These are phyloP conservation scores for Mortierella sp. DNA, from an alignment of 371 early-diverging fungal genomes.

Conservation along the genomic window DNA sequence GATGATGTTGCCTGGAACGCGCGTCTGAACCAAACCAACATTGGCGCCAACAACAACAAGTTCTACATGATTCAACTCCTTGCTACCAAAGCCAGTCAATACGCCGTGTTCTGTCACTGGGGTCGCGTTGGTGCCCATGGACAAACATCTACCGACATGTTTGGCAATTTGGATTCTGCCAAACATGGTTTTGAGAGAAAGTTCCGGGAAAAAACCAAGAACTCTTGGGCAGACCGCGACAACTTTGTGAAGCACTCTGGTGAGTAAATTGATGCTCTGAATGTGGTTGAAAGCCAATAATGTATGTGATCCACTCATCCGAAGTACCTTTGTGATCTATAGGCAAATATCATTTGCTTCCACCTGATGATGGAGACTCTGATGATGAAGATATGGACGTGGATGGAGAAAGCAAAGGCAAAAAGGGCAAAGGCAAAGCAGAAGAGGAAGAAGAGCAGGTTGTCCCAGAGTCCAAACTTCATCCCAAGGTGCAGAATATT, in stretches of 20 bases:
- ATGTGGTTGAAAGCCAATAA: too few relatives aligned
- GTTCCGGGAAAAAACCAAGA: slow-evolving; percentile 67
- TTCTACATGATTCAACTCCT: slow-evolving; percentile 72
- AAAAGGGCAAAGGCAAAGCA: slow-evolving; percentile 18
- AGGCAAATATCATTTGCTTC: slow-evolving; percentile 55
- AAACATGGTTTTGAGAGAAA: slow-evolving; percentile 58
- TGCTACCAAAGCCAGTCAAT: slow-evolving; percentile 16
- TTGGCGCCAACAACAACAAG: slow-evolving; percentile 73
- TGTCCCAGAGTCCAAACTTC: slow-evolving; percentile 57
- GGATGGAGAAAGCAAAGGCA: slow-evolving; percentile 31
- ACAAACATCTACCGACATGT: slow-evolving; percentile 30
- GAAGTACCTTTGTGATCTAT: neutral
- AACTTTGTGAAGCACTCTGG: slow-evolving; percentile 62
- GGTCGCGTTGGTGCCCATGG: slow-evolving; percentile 70
- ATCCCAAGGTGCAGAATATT: slow-evolving; percentile 60
- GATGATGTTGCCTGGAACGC: slow-evolving; percentile 60
- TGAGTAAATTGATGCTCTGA: slow-evolving; percentile 11
- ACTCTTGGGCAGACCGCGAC: slow-evolving; percentile 63
- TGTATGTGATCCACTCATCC: too few relatives aligned
- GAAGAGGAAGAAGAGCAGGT: slow-evolving; percentile 16
- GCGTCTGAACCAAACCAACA: slow-evolving; percentile 72
- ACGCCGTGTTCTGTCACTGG: slow-evolving; percentile 58
- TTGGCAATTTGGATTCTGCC: slow-evolving; percentile 30
- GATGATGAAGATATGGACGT: slow-evolving; percentile 48
- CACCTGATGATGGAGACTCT: slow-evolving; percentile 60